Evolutionary conservation across 2,329 filamentous ascomycete species (phyloP), one percentile per base, ranked within the genome.

Genomic region (Paraconiothyrium sp.): DNA sequence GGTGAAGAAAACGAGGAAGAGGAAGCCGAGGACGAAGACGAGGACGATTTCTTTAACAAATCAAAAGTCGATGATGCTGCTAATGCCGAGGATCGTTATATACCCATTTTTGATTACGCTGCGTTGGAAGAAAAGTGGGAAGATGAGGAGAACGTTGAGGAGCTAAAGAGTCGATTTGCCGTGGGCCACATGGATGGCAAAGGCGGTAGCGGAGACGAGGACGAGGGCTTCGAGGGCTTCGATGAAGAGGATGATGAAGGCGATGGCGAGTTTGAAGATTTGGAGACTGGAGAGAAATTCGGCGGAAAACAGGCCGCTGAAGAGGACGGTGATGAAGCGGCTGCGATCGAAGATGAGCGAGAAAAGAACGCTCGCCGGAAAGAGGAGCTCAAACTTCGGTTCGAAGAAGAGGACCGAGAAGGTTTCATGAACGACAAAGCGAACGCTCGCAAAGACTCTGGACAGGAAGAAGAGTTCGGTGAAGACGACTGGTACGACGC

Each of bases 401-500:
- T 99, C 74, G 95, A 99, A 74, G 94, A 98, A 78, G 95, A 99
- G 83, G 95, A 99, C 75, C 88, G 92, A n/a, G 95, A 99, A 76
- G 95, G 95, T 0, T 94, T 97, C 76, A 89, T 92, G 72, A 96
- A 96, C 73, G 93, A 95, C 79, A 96, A 96, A 75, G 89, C 92
- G 32, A 88, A 90, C 54, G 91, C 91, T 11, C 86, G 90, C 39
- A 84, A 88, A 65, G 91, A 93, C 34, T 90, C 86, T 37, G 85
- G 85, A 3, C 84, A 88, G 6, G 88, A 94, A 57, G 83, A 88
- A 61, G 91, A 96, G 74, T 98, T 97, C 72, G 95, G 94, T 56
- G 95, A 99, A 79, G 95, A 99, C 76, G 92, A 99, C 59, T 99
- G 96, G 96, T 99, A 99, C 76, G 95, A 98, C 75, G 88, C 92